Evolutionary conservation across 2,329 filamentous ascomycete species (phyloP).

Genomic region (Corynespora cassiicola): DNA sequence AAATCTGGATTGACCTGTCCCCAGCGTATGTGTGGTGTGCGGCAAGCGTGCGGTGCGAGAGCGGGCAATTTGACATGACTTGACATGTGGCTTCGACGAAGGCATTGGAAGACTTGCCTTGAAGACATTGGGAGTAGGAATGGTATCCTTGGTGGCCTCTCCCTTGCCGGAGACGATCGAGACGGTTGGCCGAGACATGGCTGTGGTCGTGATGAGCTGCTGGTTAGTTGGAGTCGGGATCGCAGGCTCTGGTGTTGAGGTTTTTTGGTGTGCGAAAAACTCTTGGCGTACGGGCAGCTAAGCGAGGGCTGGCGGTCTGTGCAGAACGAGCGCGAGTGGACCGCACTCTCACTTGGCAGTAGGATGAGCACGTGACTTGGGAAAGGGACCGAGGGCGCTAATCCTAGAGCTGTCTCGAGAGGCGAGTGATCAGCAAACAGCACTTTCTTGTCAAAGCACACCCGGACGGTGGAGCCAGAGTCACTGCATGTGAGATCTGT

Average conservation of each 20-base stretch:
- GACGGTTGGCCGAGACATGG: slow-evolving; percentile 92
- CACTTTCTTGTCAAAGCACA: background rate
- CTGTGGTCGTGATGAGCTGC: slow-evolving; percentile 30
- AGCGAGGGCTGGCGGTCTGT: no score
- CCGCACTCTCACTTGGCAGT: background rate
- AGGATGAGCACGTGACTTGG: background rate
- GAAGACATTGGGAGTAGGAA: slow-evolving; percentile 97
- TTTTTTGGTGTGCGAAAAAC: slow-evolving; percentile 2
- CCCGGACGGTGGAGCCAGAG: no score
- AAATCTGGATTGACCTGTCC: background rate
- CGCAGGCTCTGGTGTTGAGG: slow-evolving; percentile 10
- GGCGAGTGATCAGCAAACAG: slow-evolving; percentile 1
- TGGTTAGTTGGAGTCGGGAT: slow-evolving; percentile 28
- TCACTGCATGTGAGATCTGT: no score
- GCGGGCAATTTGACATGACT: no score
- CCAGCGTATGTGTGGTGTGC: slow-evolving; percentile 1
- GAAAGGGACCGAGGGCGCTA: background rate
- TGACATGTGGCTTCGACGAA: slow-evolving; percentile 16
- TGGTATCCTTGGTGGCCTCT: slow-evolving; percentile 84
- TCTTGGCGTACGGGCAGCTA: slow-evolving; percentile 1
- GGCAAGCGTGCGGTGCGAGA: background rate
- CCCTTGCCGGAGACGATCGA: slow-evolving; percentile 97
- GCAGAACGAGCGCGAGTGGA: no score
- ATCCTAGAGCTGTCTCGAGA: slow-evolving; percentile 3
- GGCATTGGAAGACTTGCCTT: slow-evolving; percentile 51